Percentiles rank a stretch among this genome's conserved stretches.
These are phyloP conservation scores for Arthrocladium fulminans DNA, from an alignment of 2,329 filamentous ascomycete species.

Conservation along the genomic window DNA sequence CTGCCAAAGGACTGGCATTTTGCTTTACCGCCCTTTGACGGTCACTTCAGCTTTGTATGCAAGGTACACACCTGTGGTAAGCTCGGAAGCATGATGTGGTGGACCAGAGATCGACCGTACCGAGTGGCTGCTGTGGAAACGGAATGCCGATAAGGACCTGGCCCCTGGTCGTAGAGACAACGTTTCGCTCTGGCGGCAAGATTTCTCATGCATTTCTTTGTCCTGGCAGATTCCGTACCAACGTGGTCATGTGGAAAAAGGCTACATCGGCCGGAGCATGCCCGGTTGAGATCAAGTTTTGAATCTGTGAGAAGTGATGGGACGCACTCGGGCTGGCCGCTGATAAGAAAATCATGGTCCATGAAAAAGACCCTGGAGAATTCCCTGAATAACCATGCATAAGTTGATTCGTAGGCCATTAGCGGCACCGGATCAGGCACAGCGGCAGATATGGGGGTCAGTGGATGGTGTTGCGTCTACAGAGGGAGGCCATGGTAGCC, in stretches of 20 bases:
- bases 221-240: too few relatives aligned
- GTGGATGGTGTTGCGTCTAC: background rate
- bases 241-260: too few relatives aligned
- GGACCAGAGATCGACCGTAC: background rate
- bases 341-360: background rate
- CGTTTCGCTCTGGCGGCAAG: background rate
- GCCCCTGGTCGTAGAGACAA: background rate
- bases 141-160: background rate
- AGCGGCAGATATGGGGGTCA: too few relatives aligned
- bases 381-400: background rate
- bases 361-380: background rate
- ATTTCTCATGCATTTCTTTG: too few relatives aligned
- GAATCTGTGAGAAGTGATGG: too few relatives aligned
- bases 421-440: too few relatives aligned
- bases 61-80: background rate
- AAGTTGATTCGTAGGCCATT: too few relatives aligned
- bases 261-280: too few relatives aligned
- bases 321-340: background rate
- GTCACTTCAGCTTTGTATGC: background rate
- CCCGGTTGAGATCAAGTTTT: too few relatives aligned
- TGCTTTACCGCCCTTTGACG: background rate
- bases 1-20: background rate
- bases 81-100: background rate
- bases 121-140: slow-evolving; percentile 5
- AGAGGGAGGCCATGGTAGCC: background rate